Evolutionary conservation across 352 stramenopile genomes (phyloP).

Genomic region (Pythium sp.): DNA sequence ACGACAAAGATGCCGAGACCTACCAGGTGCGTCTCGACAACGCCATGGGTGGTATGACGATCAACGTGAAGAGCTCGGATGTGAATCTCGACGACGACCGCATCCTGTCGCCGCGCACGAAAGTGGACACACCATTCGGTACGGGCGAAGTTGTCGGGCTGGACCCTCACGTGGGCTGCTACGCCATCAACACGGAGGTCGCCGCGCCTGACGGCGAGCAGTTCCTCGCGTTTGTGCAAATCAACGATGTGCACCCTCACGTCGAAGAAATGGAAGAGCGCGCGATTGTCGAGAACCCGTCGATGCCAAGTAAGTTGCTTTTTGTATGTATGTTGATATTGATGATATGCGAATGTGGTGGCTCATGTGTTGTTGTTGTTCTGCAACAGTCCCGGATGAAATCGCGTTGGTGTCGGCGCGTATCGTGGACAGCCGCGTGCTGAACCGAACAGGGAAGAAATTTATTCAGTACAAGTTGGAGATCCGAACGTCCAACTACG

Average conservation of each 20-base stretch:
- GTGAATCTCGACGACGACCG: slow-evolving; percentile 83
- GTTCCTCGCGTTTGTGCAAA: slow-evolving; percentile 84
- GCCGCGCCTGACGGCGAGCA: slow-evolving; percentile 71
- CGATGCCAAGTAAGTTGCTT: slow-evolving; percentile 63
- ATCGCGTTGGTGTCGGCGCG: slow-evolving; percentile 76
- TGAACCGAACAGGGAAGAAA: slow-evolving; percentile 82
- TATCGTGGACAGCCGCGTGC: slow-evolving; percentile 82
- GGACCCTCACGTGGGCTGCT: slow-evolving; percentile 86
- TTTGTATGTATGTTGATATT: not conserved
- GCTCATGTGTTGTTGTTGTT: slow-evolving; percentile 18
- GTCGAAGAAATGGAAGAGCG: slow-evolving; percentile 72
- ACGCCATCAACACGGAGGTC: slow-evolving; percentile 84
- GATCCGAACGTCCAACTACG: slow-evolving; percentile 86
- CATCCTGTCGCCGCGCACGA: slow-evolving; percentile 80
- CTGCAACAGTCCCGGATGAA: slow-evolving; percentile 66
- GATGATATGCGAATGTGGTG: slow-evolving; percentile 11
- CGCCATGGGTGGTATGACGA: slow-evolving; percentile 60
- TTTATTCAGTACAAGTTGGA: slow-evolving; percentile 91
- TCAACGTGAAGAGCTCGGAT: slow-evolving; percentile 66
- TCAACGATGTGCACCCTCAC: slow-evolving; percentile 65
- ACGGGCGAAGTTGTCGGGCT: slow-evolving; percentile 79
- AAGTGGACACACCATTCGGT: slow-evolving; percentile 84
- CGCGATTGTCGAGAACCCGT: slow-evolving; percentile 78
- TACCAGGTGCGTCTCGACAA: slow-evolving; percentile 74
- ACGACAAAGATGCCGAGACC: slow-evolving; percentile 76